Evolutionary conservation across 441 rosid species (phyloP).

Genomic region (Adansonia gregorii): DNA sequence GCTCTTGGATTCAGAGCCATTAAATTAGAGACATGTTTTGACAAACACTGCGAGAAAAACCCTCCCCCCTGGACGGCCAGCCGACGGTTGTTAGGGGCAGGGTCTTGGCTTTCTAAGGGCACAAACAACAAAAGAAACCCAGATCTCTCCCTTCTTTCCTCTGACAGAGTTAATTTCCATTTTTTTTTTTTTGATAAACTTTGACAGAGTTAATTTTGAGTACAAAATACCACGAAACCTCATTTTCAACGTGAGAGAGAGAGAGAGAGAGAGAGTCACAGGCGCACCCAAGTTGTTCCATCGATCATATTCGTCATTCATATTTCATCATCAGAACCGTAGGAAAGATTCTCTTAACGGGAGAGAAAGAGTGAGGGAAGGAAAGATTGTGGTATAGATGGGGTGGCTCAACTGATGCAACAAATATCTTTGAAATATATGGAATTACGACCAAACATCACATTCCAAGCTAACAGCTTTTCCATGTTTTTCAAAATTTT

Average conservation of each 20-base stretch:
- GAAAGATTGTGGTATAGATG: conserved; percentile 5
- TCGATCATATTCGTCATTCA: too few relatives aligned
- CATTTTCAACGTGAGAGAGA: not conserved
- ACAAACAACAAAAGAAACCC: too few relatives aligned
- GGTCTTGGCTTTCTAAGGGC: too few relatives aligned
- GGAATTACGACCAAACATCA: conserved; percentile 1
- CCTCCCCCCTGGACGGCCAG: not conserved
- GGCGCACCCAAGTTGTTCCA: conserved; percentile 2
- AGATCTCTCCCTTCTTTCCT: not conserved
- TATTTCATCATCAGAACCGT: not conserved
- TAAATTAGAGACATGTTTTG: conserved; percentile 1
- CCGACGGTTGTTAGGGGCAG: not conserved
- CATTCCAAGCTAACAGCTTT: conserved; percentile 25
- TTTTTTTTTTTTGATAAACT: too few relatives aligned
- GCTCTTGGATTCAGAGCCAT: conserved; percentile 19
- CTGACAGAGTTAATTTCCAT: too few relatives aligned
- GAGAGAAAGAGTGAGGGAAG: conserved; percentile 8
- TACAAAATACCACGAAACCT: not conserved
- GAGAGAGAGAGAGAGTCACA: conserved; percentile 2
- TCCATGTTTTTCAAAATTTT: not conserved
- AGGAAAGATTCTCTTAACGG: conserved; percentile 4
- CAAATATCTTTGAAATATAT: conserved; percentile 23
- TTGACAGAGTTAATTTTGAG: too few relatives aligned
- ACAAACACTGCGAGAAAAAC: not conserved
- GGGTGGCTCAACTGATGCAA: conserved; percentile 12